Evolutionary conservation across 2,329 filamentous ascomycete genomes (phyloP).

Genomic region (Acarospora socialis): DNA sequence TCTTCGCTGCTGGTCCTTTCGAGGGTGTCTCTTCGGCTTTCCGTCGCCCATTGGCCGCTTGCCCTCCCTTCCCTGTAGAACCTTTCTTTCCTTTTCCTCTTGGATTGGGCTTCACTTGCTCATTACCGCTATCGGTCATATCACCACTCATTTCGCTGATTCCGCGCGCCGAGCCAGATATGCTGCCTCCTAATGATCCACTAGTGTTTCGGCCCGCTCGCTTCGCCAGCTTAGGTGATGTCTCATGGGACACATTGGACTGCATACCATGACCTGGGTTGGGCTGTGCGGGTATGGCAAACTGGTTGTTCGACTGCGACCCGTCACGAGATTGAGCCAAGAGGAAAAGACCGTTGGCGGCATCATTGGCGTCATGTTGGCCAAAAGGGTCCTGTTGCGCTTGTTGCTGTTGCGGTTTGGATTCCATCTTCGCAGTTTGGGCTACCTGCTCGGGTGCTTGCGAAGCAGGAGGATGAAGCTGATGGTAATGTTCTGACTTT

Average conservation of each 20-base stretch:
- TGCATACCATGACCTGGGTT: conserved; percentile 20
- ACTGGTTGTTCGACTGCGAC: conserved; percentile 43
- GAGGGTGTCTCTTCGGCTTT: conserved; percentile 60
- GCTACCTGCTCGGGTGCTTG: conserved; percentile 26
- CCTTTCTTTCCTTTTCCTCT: conserved; percentile 58
- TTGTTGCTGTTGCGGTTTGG: conserved; percentile 27
- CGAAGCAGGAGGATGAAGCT: conserved; percentile 27
- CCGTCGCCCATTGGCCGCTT: conserved; percentile 50
- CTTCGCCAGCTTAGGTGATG: conserved; percentile 39
- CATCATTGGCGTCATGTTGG: conserved; percentile 81
- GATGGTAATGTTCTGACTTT: conserved; percentile 34
- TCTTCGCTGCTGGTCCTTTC: conserved; percentile 58
- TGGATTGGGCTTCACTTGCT: conserved; percentile 48
- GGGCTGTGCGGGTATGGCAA: conserved; percentile 35
- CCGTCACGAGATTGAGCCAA: conserved; percentile 57
- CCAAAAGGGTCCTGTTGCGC: conserved; percentile 55
- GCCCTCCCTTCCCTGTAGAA: conserved; percentile 30
- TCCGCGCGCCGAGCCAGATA: conserved; percentile 38
- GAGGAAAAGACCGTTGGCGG: conserved; percentile 86
- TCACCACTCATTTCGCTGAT: conserved; percentile 56
- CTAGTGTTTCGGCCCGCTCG: conserved; percentile 28
- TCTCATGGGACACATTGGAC: conserved; percentile 20
- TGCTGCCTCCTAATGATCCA: conserved; percentile 25
- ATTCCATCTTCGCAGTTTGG: conserved; percentile 29
- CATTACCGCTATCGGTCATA: conserved; percentile 58